phyloP scores from a whole-genome alignment of 2,329 filamentous ascomycete species.

The Neofusicoccum umdonicola region DNA sequence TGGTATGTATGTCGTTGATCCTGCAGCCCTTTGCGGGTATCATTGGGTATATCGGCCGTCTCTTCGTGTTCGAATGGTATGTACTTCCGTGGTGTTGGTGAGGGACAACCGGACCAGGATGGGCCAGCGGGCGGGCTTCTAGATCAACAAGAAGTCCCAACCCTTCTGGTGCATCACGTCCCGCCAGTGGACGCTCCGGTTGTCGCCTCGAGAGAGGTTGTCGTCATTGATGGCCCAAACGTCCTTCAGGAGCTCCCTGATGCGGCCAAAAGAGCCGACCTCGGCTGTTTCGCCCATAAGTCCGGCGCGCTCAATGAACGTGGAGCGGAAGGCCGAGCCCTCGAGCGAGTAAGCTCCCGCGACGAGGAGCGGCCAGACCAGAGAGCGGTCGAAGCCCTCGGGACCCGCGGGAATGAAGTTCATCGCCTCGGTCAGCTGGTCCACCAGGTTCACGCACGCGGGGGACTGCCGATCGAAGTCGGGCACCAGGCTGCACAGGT shows the following conservation, averaged over 20 bases:
- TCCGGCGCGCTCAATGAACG: conserved; percentile 73
- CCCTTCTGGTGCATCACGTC: conserved; percentile 88
- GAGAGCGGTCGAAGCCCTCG: conserved; percentile 80
- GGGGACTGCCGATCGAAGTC: conserved; percentile 75
- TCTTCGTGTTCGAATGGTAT: conserved; percentile 11
- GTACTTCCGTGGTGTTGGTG: conserved; percentile 13
- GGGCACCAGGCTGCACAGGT: conserved; percentile 92
- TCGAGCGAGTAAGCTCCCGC: conserved; percentile 75
- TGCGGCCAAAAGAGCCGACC: conserved; percentile 82
- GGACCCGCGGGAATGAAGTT: conserved; percentile 78
- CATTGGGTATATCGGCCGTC: conserved; percentile 16
- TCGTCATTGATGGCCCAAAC: conserved; percentile 77
- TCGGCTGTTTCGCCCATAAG: conserved; percentile 74
- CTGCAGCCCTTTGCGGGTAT: conserved; percentile 10
- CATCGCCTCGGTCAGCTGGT: conserved; percentile 73
- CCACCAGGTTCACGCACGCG: conserved; percentile 73
- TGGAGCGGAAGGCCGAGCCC: conserved; percentile 69
- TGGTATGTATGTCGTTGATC: conserved; percentile 20
- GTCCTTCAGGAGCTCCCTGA: conserved; percentile 74
- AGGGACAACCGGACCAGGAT: conserved; percentile 34
- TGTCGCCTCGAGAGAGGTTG: conserved; percentile 47
- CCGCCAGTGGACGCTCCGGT: conserved; percentile 83
- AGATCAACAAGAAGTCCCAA: conserved; percentile 93
- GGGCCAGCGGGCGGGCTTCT: conserved; percentile 24
- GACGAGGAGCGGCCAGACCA: conserved; percentile 91